Evolutionary conservation across 345 rosid genomes (phyloP), one percentile per base, ranked within the genome.

Genomic region (Linum lewisii): DNA sequence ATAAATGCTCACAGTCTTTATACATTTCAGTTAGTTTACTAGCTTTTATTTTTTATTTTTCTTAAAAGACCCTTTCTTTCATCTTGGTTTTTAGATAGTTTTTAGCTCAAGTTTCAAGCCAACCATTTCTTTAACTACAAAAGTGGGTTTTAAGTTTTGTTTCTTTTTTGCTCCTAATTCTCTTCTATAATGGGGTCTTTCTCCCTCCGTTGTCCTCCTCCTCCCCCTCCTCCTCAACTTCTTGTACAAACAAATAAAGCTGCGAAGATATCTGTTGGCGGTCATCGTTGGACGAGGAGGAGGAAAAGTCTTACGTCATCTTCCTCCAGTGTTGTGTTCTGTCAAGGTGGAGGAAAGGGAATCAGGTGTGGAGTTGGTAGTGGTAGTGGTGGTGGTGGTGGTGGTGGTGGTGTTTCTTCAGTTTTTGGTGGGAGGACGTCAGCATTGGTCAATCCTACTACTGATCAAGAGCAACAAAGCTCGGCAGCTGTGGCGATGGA

Each of bases 171-270:
- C 50, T 59, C 69, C 73, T 65, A 60, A 69, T 62, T 58, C 69
- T 52, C 61, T 73, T 63, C 63, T 67, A 62, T 67, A 56, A 91
- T 82, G 98, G 96, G 84, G 67, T 81, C 91, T 63, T 75, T 84
- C 67, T 85, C 82, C 83, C 75, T 85, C 68, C 75, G 66, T 66
- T 77, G 78, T 66, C 71, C 78, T 47, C 37, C 51, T 62, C 73
- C 83, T 44, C 53, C 68, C 29, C 34, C 34, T 1, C 34, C 34
- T 29, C 34, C 34, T 29, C 34, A 76, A 21, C 66, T 42, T 42
- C 47, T 42, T 42, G 16, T 42, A 11, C 47, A 16, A 42, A 42
- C 77, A 16, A 66, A 61, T 62, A 74, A 75, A 61, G 47, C 73
- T 23, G 21, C 57, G n/a, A 69, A 37, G 26, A 51, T 57, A 13